These are phyloP conservation scores for Paecilomyces niveus DNA, from an alignment of 2,329 filamentous ascomycete species.

Conservation along the genomic window DNA sequence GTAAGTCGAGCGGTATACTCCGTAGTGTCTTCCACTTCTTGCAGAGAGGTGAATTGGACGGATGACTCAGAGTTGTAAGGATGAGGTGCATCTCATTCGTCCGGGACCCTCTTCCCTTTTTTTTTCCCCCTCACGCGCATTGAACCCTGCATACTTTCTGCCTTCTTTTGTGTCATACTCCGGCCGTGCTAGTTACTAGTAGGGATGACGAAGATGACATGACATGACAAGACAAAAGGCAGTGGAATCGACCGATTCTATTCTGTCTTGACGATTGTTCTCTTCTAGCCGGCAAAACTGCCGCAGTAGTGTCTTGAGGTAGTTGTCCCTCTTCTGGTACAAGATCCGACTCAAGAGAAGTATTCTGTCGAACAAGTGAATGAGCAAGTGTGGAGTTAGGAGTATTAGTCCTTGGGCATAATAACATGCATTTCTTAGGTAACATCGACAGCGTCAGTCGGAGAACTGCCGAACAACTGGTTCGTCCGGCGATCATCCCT, in stretches of 20 bases:
- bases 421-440: background rate
- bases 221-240: background rate
- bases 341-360: background rate
- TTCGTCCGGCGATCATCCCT: background rate
- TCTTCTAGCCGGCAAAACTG: background rate
- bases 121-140: background rate
- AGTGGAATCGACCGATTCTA: background rate
- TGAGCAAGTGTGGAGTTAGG: background rate
- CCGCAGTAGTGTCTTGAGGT: background rate
- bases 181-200: background rate
- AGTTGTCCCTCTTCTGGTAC: background rate
- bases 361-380: background rate
- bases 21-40: background rate
- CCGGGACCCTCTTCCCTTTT: background rate
- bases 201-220: background rate
- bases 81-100: background rate
- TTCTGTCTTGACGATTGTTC: background rate
- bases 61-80: background rate
- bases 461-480: background rate
- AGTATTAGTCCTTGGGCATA: background rate
- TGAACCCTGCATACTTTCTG: background rate
- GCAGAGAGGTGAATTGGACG: background rate
- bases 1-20: background rate
- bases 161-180: background rate
- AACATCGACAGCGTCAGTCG: background rate